Evolutionary conservation across 148 eudicot species (phyloP).

Genomic region (Pouteria glomerata): DNA sequence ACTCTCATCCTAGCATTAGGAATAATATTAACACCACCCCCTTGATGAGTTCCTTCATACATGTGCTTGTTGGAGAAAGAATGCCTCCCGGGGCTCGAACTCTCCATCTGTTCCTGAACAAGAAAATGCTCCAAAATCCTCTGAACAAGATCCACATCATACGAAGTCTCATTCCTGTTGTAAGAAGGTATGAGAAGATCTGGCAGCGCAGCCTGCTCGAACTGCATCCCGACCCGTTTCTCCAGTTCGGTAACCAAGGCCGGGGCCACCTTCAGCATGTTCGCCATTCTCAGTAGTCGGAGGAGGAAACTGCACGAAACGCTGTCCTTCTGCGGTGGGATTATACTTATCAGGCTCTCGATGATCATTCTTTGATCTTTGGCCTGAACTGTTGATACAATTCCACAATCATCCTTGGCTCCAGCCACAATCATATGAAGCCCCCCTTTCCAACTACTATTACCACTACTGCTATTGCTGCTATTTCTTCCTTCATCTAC

Average conservation of each 20-base stretch:
- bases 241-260: slow-evolving; percentile 94
- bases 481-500: slow-evolving; percentile 35
- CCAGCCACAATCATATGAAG: slow-evolving; percentile 67
- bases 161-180: slow-evolving; percentile 50
- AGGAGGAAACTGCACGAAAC: slow-evolving; percentile 87
- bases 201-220: slow-evolving; percentile 71
- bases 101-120: slow-evolving; percentile 73
- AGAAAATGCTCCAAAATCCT: slow-evolving; percentile 91
- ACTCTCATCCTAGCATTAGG: slow-evolving; percentile 75
- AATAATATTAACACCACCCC: slow-evolving; percentile 25
- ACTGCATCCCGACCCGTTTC: slow-evolving; percentile 96
- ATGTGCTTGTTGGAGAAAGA: slow-evolving; percentile 34
- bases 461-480: slow-evolving; percentile 23
- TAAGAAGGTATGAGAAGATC: slow-evolving; percentile 84
- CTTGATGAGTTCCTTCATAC: slow-evolving; percentile 42
- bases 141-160: slow-evolving; percentile 92
- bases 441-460: slow-evolving; percentile 65
- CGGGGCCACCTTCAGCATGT: slow-evolving; percentile 81
- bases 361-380: slow-evolving; percentile 84
- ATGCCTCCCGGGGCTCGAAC: slow-evolving; percentile 57
- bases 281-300: slow-evolving; percentile 74
- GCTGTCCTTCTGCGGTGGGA: slow-evolving; percentile 82
- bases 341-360: slow-evolving; percentile 88
- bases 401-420: slow-evolving; percentile 41
- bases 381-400: slow-evolving; percentile 38